Base-by-base conservation (phyloP, 2,329 filamentous ascomycete species). In the Talaromyces islandicus region DNA sequence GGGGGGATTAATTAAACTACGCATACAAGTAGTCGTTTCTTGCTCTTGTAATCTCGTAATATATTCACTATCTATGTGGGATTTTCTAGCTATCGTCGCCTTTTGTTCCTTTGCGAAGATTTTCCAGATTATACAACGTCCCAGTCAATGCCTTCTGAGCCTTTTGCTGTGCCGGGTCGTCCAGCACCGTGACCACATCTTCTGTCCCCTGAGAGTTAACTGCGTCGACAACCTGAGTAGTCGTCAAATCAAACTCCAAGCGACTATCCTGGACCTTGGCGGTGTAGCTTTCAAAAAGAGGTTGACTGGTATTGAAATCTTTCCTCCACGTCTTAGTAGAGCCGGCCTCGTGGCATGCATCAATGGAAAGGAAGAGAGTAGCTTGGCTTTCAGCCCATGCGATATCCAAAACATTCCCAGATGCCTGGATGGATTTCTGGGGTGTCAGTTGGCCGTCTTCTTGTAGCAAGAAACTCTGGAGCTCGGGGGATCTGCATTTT, bases 351-450 rank as follows among this genome's bases (percentile, higher is more conserved):
- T 84, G 82, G 57, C 83, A 68, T 43, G 76, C 77, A 66, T 87
- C 85, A 54, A 85, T 71, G 0, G 84, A 83, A 41, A 85, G 75
- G 25, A 83, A 56, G 50, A 79, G 64, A 7, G 66, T 69, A 55
- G 67, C 67, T 11, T 67, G 64, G 9, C 71, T 68, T 46, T 68
- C 65, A 11, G 69, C 58, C n/a, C 62, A 57, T 19, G 75, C 67
- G n/a, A 84, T 67, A 68, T 86, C 83, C 4, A 93, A 81, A 0
- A 86, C 83, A 66, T 90, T 91, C 7, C 88, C 88, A 2, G 80
- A 77, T 4, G 91, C 72, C 43, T 78, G 72, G 57, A 91, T 68
- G 56, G 80, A 81, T 52, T 80, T 74, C 7, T 73, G 71, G 62
- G 82, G 77, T 9, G 76, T 71, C 46, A 91, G 77, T 14, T 70